Evolutionary conservation across 139 green algal genomes (phyloP), one percentile per base, ranked within the genome.

Genomic region (Chlorella vulgaris): DNA sequence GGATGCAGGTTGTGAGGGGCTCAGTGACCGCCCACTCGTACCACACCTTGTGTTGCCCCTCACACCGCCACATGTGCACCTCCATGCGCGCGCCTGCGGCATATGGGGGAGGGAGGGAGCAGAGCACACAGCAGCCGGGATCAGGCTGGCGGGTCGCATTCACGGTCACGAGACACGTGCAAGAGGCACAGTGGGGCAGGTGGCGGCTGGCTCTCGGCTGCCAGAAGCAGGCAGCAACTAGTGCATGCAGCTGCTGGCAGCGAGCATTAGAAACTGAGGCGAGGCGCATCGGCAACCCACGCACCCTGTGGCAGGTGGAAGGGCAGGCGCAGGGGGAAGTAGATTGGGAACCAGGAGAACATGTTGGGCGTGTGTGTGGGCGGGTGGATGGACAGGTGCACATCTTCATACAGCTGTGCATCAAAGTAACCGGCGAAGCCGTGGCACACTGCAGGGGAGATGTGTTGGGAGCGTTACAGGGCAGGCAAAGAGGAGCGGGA

Each of bases 361-460:
- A 98, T 98, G 87, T 93, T 90, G 74, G 90, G 90, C 6, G 96
- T 98, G 88, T 98, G 94, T 5, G 87, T 98, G 36, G 89, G 76
- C 2, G 96, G 97, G 75, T 96, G 89, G 35, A 93, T 99, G 86
- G 90, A 95, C 18, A 99, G 90, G 69, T 86, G 78, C 35, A 99
- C 92, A 53, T 94, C 87, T 28, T 85, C 84, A 86, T 99, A 99
- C 67, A 99, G 89, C 65, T 90, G 71, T 8, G 91, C 88, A 36
- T 98, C 93, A 86, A 99, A 99, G 92, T 99, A 99, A 40, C 96
- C 97, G 1, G 90, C 95, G 78, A 99, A 95, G 62, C 97, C 96
- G 75, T 99, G 96, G 68, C 96, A 88, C 39, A 94, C 70, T 43
- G 80, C 85, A 2, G 76, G 69, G 81, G 89, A 4, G 31, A 4